Evolutionary conservation across 2,329 filamentous ascomycete genomes (phyloP).

Genomic region (Phyllosticta citrichinensis): DNA sequence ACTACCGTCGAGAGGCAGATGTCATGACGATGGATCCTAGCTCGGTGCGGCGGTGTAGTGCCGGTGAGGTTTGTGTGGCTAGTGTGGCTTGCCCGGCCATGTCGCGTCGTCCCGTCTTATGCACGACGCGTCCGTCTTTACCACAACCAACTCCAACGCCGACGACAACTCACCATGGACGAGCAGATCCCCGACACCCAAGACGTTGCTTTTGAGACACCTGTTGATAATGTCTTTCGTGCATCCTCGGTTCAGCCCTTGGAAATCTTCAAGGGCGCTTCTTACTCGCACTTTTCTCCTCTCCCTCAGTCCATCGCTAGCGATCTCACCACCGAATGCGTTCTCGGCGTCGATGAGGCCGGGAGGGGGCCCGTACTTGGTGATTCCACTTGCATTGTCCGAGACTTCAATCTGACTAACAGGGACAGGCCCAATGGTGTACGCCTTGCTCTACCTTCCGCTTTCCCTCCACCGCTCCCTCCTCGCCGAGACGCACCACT

Average conservation of each 20-base stretch:
- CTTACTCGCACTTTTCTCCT: constrained; percentile 39
- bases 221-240: constrained; percentile 32
- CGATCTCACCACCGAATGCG: constrained; percentile 50
- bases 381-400: constrained; percentile 23
- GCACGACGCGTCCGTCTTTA: not conserved
- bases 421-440: constrained; percentile 51
- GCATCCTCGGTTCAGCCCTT: constrained; percentile 35
- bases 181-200: constrained; percentile 17
- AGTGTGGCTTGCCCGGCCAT: not conserved
- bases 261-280: constrained; percentile 32
- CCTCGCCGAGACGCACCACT: constrained; percentile 69
- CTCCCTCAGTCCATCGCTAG: constrained; percentile 31
- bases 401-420: not conserved
- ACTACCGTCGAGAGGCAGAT: not conserved
- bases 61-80: not conserved
- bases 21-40: not conserved
- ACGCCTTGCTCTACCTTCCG: constrained; percentile 60
- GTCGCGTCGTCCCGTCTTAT: constrained; percentile 1
- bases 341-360: constrained; percentile 86
- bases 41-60: not conserved
- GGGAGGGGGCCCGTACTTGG: constrained; percentile 89
- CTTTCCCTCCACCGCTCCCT: constrained; percentile 58
- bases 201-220: constrained; percentile 27
- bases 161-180: constrained; percentile 14
- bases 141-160: not conserved